These are phyloP conservation scores for Aegilops sharonensis DNA, from an alignment of 176 grass and related monocot species.

Conservation along the genomic window DNA sequence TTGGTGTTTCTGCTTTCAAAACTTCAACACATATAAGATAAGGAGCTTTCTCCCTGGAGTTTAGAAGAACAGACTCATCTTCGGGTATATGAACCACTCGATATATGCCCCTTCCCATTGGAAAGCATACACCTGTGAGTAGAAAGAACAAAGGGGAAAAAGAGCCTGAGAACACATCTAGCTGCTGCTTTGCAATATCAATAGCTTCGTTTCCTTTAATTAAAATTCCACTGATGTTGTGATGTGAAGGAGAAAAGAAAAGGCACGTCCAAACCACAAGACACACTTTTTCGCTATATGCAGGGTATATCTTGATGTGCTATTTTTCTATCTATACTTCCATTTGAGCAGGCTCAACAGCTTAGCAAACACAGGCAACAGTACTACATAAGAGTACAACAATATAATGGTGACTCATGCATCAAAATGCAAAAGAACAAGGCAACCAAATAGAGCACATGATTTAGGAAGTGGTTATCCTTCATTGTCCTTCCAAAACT, in stretches of 20 bases:
- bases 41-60: constrained; percentile 98
- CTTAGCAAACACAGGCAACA: constrained; percentile 14
- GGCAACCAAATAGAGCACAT: neutral
- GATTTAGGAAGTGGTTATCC: constrained; percentile 16
- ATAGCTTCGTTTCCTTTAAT: constrained; percentile 11
- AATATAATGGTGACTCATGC: neutral
- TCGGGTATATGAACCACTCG: constrained; percentile 94
- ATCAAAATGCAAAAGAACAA: constrained; percentile 1
- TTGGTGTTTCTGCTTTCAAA: constrained; percentile 85
- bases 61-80: constrained; percentile 92
- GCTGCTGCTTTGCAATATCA: constrained; percentile 10
- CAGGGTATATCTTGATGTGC: neutral
- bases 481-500: neutral
- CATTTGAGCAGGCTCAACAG: constrained; percentile 3
- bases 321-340: neutral
- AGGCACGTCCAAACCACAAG: neutral
- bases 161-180: constrained; percentile 15
- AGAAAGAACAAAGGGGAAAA: constrained; percentile 24
- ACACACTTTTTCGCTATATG: neutral
- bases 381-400: neutral
- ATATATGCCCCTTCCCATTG: constrained; percentile 96
- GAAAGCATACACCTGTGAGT: constrained; percentile 86
- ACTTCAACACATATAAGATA: constrained; percentile 99
- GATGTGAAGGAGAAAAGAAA: constrained; percentile 14
- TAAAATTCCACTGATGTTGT: neutral